Conservation (phyloP, 202 grass and related monocot species). For the Elaeis oleifera region DNA sequence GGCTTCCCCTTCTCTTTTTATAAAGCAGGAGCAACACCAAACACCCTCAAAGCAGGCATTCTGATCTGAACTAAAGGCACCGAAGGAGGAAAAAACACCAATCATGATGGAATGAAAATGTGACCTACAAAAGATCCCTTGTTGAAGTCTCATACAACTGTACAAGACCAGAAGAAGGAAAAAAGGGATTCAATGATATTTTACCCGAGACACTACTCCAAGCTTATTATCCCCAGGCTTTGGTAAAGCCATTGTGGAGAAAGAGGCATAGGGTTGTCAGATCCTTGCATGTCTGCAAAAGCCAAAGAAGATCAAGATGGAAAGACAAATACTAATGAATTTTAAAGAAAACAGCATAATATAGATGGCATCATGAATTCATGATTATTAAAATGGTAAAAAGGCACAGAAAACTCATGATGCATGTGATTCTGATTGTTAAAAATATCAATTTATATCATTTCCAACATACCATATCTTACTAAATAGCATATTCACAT, state of each 20-base stretch:
- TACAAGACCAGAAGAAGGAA: neutral
- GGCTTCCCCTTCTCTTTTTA: too few relatives aligned
- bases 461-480: too few relatives aligned
- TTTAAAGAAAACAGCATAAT: conserved; percentile 1
- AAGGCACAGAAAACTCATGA: too few relatives aligned
- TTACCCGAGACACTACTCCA: neutral
- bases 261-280: conserved; percentile 77
- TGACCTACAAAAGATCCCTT: neutral
- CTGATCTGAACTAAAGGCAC: too few relatives aligned
- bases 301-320: conserved; percentile 16
- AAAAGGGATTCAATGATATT: neutral
- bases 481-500: too few relatives aligned
- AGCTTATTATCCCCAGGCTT: conserved; percentile 49
- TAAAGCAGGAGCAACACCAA: too few relatives aligned
- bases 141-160: neutral
- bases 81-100: too few relatives aligned
- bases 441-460: too few relatives aligned
- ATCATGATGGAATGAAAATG: too few relatives aligned
- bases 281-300: conserved; percentile 55
- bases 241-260: conserved; percentile 98
- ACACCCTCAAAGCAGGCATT: too few relatives aligned
- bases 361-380: neutral
- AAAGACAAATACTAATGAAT: conserved; percentile 8
- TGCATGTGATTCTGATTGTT: too few relatives aligned
- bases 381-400: conserved; percentile 3